These are phyloP conservation scores for Glycine tomentella DNA, from an alignment of 306 rosid genomes.

Conservation along the genomic window DNA sequence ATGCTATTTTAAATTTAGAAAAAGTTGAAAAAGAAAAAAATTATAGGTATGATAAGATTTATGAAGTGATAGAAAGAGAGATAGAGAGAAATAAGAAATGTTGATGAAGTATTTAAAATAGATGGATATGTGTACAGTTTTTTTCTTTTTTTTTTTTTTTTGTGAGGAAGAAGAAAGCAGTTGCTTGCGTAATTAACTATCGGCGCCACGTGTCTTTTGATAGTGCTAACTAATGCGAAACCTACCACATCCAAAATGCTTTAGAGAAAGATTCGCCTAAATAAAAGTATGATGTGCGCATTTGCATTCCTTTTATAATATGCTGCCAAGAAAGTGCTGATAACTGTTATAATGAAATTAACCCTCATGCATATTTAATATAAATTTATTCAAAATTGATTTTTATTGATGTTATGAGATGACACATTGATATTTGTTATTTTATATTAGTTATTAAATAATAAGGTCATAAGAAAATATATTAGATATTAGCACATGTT, in stretches of 20 bases:
- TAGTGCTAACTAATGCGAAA: not conserved
- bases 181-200: not conserved
- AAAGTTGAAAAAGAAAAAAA: too few species aligned
- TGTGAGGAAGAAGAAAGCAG: not conserved
- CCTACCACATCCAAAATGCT: slow-evolving; percentile 32
- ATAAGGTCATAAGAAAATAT: not conserved
- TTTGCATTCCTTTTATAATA: not conserved
- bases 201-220: slow-evolving; percentile 34
- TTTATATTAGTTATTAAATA: not conserved
- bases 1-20: too few species aligned
- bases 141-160: not conserved
- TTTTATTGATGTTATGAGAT: not conserved
- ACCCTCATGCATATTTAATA: not conserved
- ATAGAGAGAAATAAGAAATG: too few species aligned
- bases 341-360: not conserved
- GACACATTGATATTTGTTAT: not conserved
- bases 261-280: slow-evolving; percentile 9
- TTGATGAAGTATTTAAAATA: too few species aligned
- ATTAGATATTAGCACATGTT: not conserved
- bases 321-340: slow-evolving; percentile 5
- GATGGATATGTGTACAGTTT: too few species aligned
- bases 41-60: too few species aligned
- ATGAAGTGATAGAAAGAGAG: too few species aligned
- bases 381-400: not conserved
- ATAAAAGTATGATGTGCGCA: slow-evolving; percentile 34